Evolutionary conservation across 2,329 filamentous ascomycete species (phyloP).

Genomic region (Dothideomycetes sp.): DNA sequence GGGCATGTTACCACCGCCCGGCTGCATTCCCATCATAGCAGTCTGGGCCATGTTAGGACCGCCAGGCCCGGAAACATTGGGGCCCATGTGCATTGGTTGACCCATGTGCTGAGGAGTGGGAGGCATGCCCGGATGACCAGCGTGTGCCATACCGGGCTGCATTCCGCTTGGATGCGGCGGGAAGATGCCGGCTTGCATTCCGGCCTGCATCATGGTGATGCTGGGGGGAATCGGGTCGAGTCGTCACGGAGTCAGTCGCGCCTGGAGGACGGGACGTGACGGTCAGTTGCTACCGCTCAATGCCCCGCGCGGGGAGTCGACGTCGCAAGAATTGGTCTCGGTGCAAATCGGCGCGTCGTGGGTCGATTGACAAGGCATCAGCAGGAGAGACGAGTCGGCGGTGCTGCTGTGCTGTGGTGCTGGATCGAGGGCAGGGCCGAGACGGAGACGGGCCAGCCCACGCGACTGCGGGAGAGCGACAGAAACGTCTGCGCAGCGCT

Average conservation of each 20-base stretch:
- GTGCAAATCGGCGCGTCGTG: not conserved
- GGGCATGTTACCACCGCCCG: slow-evolving; percentile 45
- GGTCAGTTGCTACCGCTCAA: not conserved
- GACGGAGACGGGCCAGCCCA: too few relatives aligned
- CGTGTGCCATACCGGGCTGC: slow-evolving; percentile 58
- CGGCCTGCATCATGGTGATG: slow-evolving; percentile 52
- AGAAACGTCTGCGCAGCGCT: too few relatives aligned
- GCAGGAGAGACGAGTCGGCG: not conserved
- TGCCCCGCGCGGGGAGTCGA: not conserved
- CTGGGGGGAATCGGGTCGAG: slow-evolving; percentile 10
- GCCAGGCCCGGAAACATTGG: slow-evolving; percentile 61
- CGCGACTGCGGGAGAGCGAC: too few relatives aligned
- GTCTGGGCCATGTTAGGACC: slow-evolving; percentile 60
- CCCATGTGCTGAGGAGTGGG: slow-evolving; percentile 61
- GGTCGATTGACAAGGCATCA: not conserved
- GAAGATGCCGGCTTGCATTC: slow-evolving; percentile 33
- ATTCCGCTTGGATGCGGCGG: slow-evolving; percentile 60
- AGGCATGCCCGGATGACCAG: slow-evolving; percentile 51
- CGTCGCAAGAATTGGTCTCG: not conserved
- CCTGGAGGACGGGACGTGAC: too few relatives aligned
- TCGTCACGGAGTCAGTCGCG: too few relatives aligned
- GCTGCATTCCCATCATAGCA: slow-evolving; percentile 70
- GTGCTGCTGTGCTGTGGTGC: not conserved
- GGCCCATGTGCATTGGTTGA: slow-evolving; percentile 62
- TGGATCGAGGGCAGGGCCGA: too few relatives aligned